Evolutionary conservation across 495 filamentous ascomycete genomes (phyloP).

Genomic region (Amphirosellinia nigrospora): DNA sequence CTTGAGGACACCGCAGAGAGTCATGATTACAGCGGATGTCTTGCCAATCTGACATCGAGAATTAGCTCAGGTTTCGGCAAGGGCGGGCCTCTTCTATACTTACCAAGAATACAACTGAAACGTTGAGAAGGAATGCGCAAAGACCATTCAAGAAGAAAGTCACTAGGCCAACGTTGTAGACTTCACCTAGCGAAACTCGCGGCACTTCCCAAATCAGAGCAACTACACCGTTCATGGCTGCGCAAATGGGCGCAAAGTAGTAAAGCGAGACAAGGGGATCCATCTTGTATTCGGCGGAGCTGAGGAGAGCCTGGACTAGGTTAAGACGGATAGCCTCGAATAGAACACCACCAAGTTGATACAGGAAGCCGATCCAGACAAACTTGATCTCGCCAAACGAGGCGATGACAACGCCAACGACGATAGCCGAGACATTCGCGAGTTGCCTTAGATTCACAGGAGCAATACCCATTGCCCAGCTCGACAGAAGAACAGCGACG

Average conservation of each 20-base stretch:
- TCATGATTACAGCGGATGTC: slow-evolving; percentile 95
- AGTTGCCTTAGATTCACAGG: slow-evolving; percentile 80
- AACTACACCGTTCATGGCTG: slow-evolving; percentile 82
- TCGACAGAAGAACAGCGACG: slow-evolving; percentile 83
- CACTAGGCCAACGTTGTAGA: slow-evolving; percentile 76
- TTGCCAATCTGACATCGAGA: slow-evolving; percentile 77
- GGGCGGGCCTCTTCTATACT: slow-evolving; percentile 39
- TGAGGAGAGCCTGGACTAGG: slow-evolving; percentile 89
- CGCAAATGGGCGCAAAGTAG: slow-evolving; percentile 94
- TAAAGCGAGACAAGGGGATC: slow-evolving; percentile 94
- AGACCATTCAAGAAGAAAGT: slow-evolving; percentile 80
- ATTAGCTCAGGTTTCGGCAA: slow-evolving; percentile 35
- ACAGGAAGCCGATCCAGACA: slow-evolving; percentile 83
- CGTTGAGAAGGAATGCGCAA: slow-evolving; percentile 86
- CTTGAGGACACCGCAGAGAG: slow-evolving; percentile 97
- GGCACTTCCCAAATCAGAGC: slow-evolving; percentile 82
- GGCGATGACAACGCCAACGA: slow-evolving; percentile 87
- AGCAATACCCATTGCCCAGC: slow-evolving; percentile 81
- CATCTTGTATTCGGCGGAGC: slow-evolving; percentile 95
- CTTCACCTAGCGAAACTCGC: slow-evolving; percentile 69
- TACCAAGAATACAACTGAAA: slow-evolving; percentile 94
- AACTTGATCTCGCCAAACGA: slow-evolving; percentile 94
- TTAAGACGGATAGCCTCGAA: slow-evolving; percentile 92
- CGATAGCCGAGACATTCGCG: slow-evolving; percentile 85
- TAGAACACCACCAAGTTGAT: slow-evolving; percentile 80